Evolutionary conservation across 371 early-diverging fungal genomes (phyloP).

Genomic region (Rhizopus arrhizus): DNA sequence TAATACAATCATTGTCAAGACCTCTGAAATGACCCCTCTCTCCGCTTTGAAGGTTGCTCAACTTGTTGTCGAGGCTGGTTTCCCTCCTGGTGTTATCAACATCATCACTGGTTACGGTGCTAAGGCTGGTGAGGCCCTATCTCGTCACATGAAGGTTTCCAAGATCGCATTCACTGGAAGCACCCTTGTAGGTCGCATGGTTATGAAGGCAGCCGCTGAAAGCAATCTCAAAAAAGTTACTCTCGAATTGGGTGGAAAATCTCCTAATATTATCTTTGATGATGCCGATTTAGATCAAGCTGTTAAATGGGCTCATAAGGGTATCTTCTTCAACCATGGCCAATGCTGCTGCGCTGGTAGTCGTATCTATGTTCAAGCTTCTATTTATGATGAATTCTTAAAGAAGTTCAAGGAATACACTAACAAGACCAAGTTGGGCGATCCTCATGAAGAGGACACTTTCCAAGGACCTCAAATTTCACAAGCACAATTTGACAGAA

Average conservation of each 20-base stretch:
- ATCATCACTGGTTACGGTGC: conserved; percentile 60
- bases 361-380: conserved; percentile 83
- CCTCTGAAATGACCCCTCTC: conserved; percentile 75
- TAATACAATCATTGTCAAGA: conserved; percentile 82
- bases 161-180: conserved; percentile 72
- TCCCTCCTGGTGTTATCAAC: conserved; percentile 73
- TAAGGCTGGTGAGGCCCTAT: conserved; percentile 45
- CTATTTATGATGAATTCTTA: conserved; percentile 76
- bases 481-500: conserved; percentile 72
- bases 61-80: conserved; percentile 55
- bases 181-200: conserved; percentile 56
- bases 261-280: conserved; percentile 90
- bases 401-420: conserved; percentile 64
- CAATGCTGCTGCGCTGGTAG: conserved; percentile 85
- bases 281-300: conserved; percentile 81
- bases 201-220: conserved; percentile 63
- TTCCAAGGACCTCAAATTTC: conserved; percentile 81
- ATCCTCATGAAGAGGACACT: conserved; percentile 55
- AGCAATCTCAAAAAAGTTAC: conserved; percentile 77
- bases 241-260: conserved; percentile 84
- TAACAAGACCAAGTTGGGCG: conserved; percentile 60
- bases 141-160: conserved; percentile 47
- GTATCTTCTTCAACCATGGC: conserved; percentile 81
- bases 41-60: conserved; percentile 54
- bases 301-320: conserved; percentile 70